A percentile compares a stretch with the other conserved stretches of the same genome.
Conservation (phyloP, 2,329 filamentous ascomycete species). For the Arthrobotrys musiformis region DNA sequence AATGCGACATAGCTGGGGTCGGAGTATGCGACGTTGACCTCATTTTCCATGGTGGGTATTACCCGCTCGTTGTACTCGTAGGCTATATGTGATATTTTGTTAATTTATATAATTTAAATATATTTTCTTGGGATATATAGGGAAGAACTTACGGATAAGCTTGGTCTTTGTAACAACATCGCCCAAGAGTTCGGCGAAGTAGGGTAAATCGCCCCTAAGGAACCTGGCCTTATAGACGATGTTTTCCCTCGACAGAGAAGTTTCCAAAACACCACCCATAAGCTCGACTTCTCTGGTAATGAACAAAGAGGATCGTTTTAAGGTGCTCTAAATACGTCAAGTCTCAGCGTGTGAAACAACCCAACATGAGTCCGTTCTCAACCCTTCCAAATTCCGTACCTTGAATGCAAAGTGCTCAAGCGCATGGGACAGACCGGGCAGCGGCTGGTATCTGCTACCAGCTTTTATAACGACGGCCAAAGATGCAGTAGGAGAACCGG, state of each 20-base stretch:
- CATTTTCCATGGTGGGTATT: conserved; percentile 77
- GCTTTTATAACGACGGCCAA: conserved; percentile 93
- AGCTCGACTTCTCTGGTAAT: conserved; percentile 96
- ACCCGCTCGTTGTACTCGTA: conserved; percentile 93
- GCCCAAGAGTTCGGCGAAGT: conserved; percentile 94
- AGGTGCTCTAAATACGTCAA: conserved; percentile 73
- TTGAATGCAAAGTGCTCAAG: conserved; percentile 98
- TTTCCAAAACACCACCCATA: conserved; percentile 85
- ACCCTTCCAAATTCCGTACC: conserved; percentile 67
- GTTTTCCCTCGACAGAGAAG: conserved; percentile 92
- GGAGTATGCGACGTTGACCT: conserved; percentile 77
- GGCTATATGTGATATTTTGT: conserved; percentile 66
- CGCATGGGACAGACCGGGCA: conserved; percentile 87
- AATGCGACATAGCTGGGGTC: conserved; percentile 76
- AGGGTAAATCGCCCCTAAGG: conserved; percentile 92
- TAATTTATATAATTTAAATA: neutral
- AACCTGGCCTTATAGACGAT: conserved; percentile 93
- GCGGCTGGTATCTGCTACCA: conserved; percentile 89
- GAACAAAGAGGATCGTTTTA: conserved; percentile 86
- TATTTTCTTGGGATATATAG: neutral
- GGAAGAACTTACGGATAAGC: conserved; percentile 73
- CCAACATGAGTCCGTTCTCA: conserved; percentile 36
- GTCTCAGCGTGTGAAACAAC: conserved; percentile 49
- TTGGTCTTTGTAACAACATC: conserved; percentile 90
- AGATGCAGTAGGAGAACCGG: conserved; percentile 86